Evolutionary conservation across 2,329 filamentous ascomycete genomes (phyloP).

Genomic region (Ophiocordyceps camponoti-floridani): DNA sequence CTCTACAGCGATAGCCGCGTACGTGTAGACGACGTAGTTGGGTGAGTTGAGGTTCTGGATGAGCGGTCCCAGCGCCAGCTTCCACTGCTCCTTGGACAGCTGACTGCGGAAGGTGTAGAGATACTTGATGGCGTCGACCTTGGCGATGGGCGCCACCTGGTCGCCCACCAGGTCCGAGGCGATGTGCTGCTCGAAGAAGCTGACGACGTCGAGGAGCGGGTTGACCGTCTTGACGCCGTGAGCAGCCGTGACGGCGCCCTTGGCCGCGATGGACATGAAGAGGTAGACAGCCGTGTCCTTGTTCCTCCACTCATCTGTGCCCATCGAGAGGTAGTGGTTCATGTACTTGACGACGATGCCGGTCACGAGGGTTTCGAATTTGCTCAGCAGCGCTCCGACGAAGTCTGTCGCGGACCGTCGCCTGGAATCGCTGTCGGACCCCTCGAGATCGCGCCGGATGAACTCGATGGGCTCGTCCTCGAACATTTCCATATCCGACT

Average conservation of each 20-base stretch:
- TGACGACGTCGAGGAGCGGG: slow-evolving; percentile 68
- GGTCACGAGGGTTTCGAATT: slow-evolving; percentile 74
- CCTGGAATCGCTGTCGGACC: slow-evolving; percentile 87
- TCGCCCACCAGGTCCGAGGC: slow-evolving; percentile 66
- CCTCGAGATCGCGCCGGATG: slow-evolving; percentile 85
- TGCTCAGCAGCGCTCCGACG: slow-evolving; percentile 70
- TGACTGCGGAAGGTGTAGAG: slow-evolving; percentile 94
- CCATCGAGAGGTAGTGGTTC: slow-evolving; percentile 66
- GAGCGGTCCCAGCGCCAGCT: slow-evolving; percentile 70
- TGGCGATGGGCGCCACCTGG: slow-evolving; percentile 64
- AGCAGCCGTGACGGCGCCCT: slow-evolving; percentile 69
- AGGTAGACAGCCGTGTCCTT: slow-evolving; percentile 98
- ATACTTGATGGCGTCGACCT: slow-evolving; percentile 97
- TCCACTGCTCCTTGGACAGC: slow-evolving; percentile 82
- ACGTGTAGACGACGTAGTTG: slow-evolving; percentile 95
- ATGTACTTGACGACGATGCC: slow-evolving; percentile 77
- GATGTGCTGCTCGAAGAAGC: slow-evolving; percentile 89
- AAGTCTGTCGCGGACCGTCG: slow-evolving; percentile 90
- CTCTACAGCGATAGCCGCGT: slow-evolving; percentile 93
- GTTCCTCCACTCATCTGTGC: slow-evolving; percentile 77
- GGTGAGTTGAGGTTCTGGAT: slow-evolving; percentile 79
- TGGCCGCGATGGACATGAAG: slow-evolving; percentile 84
- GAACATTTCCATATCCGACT: slow-evolving; percentile 88
- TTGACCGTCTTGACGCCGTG: slow-evolving; percentile 89
- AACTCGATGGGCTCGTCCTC: slow-evolving; percentile 99